Conservation (phyloP, 768 basidiomycete genomes). For the Cyclocybe aegerita region DNA sequence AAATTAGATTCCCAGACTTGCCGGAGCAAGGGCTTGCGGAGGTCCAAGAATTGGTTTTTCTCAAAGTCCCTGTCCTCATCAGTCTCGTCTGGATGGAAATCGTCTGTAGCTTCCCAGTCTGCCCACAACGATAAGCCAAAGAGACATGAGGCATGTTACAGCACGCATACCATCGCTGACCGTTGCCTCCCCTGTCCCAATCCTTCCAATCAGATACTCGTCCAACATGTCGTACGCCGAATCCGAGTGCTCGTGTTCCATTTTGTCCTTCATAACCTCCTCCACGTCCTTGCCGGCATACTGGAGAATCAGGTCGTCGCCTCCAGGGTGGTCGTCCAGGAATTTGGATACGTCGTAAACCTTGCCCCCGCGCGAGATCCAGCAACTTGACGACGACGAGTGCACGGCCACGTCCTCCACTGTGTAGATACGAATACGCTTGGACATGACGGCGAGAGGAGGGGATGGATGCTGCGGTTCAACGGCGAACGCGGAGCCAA, state of each 20-base stretch:
- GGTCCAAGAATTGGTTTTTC: slow-evolving; percentile 90
- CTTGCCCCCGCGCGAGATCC: slow-evolving; percentile 77
- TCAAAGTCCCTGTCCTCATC: slow-evolving; percentile 78
- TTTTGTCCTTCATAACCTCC: slow-evolving; percentile 73
- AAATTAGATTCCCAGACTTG: slow-evolving; percentile 91
- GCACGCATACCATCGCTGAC: slow-evolving; percentile 76
- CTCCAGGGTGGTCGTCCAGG: slow-evolving; percentile 88
- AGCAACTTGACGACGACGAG: slow-evolving; percentile 62
- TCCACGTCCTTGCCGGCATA: slow-evolving; percentile 86
- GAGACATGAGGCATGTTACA: slow-evolving; percentile 4
- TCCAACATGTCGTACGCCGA: slow-evolving; percentile 90
- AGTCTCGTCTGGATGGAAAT: slow-evolving; percentile 91
- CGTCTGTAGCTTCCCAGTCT: slow-evolving; percentile 91
- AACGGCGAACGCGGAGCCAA: not conserved
- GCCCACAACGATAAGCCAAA: slow-evolving; percentile 3
- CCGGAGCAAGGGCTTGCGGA: slow-evolving; percentile 76
- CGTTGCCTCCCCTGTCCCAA: slow-evolving; percentile 72
- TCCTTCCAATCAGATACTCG: slow-evolving; percentile 81
- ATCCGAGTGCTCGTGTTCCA: slow-evolving; percentile 87
- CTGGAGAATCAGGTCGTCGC: slow-evolving; percentile 85
- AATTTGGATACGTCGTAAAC: slow-evolving; percentile 92
- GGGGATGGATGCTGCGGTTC: not conserved
- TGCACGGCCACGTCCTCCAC: slow-evolving; percentile 72
- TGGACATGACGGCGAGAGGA: slow-evolving; percentile 46
- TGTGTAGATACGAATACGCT: slow-evolving; percentile 73